These are phyloP conservation scores for Mollisiaceae sp. DNA, from an alignment of 2,329 filamentous ascomycete genomes.

Conservation along the genomic window DNA sequence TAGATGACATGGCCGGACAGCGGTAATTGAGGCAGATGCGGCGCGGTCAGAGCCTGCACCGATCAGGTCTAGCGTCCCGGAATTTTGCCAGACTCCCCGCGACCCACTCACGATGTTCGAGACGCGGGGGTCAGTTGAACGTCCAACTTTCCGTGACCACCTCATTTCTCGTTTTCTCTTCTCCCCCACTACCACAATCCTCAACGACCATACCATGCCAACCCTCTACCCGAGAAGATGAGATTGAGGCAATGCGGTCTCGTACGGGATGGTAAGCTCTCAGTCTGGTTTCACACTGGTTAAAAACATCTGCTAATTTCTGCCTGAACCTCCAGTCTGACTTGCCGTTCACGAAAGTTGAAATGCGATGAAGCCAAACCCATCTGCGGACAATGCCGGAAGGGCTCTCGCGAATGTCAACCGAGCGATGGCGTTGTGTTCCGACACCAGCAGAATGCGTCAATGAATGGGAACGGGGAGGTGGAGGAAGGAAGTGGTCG, in stretches of 20 bases:
- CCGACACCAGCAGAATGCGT: constrained; percentile 72
- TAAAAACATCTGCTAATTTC: constrained; percentile 21
- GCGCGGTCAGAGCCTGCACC: background rate
- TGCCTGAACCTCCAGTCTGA: constrained; percentile 47
- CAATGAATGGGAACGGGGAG: constrained; percentile 61
- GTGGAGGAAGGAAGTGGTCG: constrained; percentile 44
- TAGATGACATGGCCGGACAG: background rate
- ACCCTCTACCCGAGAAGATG: constrained; percentile 29
- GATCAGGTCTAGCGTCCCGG: background rate
- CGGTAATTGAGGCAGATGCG: background rate
- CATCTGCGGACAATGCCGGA: constrained; percentile 61
- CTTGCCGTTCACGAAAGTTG: constrained; percentile 64
- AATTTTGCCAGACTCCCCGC: background rate
- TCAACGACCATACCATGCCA: constrained; percentile 24
- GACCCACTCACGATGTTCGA: constrained; percentile 11
- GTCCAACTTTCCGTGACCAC: background rate
- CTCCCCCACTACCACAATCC: background rate
- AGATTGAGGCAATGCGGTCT: constrained; percentile 43
- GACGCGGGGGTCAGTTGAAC: background rate
- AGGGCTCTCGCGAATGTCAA: constrained; percentile 63
- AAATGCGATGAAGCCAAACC: constrained; percentile 70
- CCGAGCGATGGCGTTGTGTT: constrained; percentile 68
- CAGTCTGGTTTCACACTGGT: background rate
- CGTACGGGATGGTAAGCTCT: constrained; percentile 44
- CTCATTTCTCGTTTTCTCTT: background rate